Evolutionary conservation across 805 yeast species (phyloP), one percentile per base, ranked within the genome.

Genomic region (Zygotorulaspora florentina): DNA sequence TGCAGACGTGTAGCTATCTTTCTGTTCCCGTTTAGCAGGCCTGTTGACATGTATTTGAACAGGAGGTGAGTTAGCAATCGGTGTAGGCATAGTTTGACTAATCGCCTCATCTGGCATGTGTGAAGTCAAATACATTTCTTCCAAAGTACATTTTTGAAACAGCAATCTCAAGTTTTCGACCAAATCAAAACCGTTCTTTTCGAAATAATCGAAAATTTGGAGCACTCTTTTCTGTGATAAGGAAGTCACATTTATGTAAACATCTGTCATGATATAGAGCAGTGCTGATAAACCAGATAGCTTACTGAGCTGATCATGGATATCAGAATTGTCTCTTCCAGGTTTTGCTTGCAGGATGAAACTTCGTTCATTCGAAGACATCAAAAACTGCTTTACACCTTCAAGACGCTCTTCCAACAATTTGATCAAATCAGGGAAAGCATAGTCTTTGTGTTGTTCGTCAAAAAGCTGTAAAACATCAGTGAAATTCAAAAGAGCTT

Each of bases 391-490:
- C 2, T 51, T 28, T 11, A 72, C 55, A 6, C 50, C 36, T 1
- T 59, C 54, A 11, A 80, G 52, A 23, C 61, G 57, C 20, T 58
- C 50, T 5, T 57, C 52, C 3, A 75, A 55, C 31, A 58, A 60
- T n/a, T 63, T 55, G 27, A 77, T 54, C 29, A 72, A 46, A 1
- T 49, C 48, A 6, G 60, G 58, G 27, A 76, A 64, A 3, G 63
- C 83, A 59, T 77, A 78, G 7, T 71, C 72, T 23, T 77, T 72
- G 33, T 72, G 69, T 36, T 77, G 78, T 37, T 77, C 80, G 55
- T 80, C 85, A 44, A 81, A 73, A 39, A 71, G 71, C 53, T 76
- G 79, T 35, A 83, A 66, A 1, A 80, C 74, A 18, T 79, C 80
- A 27, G 77, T 68, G 26, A 80, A 62, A 16, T 81, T 76, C 33